Base-by-base conservation (phyloP, 495 filamentous ascomycete species). In the Glonium stellatum region DNA sequence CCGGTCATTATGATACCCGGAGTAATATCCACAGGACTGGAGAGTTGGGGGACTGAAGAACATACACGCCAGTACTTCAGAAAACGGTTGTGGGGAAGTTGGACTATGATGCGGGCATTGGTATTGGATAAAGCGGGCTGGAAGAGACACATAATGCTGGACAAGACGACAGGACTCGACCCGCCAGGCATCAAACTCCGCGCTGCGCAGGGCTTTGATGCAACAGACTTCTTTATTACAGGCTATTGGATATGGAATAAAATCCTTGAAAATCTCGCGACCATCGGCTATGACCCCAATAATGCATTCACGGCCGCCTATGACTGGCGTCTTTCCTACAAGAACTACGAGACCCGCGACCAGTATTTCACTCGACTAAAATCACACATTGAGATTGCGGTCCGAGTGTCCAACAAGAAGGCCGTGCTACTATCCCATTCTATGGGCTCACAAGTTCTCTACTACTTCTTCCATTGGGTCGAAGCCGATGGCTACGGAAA, bases 171-270 rank as follows among this genome's bases (percentile, higher is more conserved):
- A 1, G 93, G 93, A 4, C 75, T 98, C 41, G 93, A 98, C 72
- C 93, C 93, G 1, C 89, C 90, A 0, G 88, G 87, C 1, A 87
- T 97, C 67, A 97, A 97, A 73, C 76, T 98, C 12, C 84, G 95
- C 46, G 91, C 93, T 22, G 92, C 95, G 0, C 95, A 97, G 72
- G 93, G 93, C 4, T 98, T 98, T 69, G 93, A 98, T 72, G 95
- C 93, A 8, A 90, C 93, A n/a, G 93, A 98, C 76, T 97, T 97
- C 73, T 91, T 90, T 70, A 88, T 88, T 66, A 88, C 82, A 31
- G 86, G 86, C 9, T 98, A 98, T 72, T 98, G 93, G 93, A 97
- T 98, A 60, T 98, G 95, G 93, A 95, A 87, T 67, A 98, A 98
- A 75, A 96, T 98, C 55, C 73, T 98, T 25, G 92, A 98, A 69